These are phyloP conservation scores for Wilhelminamyces savonicus DNA, from an alignment of 805 yeast species.

Conservation along the genomic window DNA sequence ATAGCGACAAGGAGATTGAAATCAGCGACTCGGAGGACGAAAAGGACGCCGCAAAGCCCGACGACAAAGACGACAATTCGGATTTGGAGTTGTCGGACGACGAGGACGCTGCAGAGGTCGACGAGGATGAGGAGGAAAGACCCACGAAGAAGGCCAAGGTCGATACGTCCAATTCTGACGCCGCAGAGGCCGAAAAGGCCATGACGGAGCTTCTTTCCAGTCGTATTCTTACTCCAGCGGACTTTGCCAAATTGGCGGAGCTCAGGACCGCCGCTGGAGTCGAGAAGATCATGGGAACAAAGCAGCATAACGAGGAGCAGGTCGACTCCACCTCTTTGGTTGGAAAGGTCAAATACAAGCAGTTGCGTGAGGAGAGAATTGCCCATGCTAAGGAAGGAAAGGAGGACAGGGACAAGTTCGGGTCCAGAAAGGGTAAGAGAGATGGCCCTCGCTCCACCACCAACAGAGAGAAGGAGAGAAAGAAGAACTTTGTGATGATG, in stretches of 20 bases:
- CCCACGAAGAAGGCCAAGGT: slow-evolving; percentile 20
- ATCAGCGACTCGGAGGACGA: slow-evolving; percentile 48
- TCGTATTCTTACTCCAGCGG: slow-evolving; percentile 92
- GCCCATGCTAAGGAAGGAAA: slow-evolving; percentile 86
- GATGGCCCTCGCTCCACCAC: slow-evolving; percentile 82
- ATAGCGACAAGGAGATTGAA: slow-evolving; percentile 71
- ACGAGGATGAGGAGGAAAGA: slow-evolving; percentile 27
- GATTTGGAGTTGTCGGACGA: slow-evolving; percentile 23
- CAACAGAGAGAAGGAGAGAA: slow-evolving; percentile 90
- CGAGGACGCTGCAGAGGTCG: slow-evolving; percentile 16
- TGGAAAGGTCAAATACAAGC: slow-evolving; percentile 79
- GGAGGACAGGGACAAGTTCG: slow-evolving; percentile 87
- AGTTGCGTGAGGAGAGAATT: slow-evolving; percentile 82
- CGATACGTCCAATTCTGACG: slow-evolving; percentile 1
- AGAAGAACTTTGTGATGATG: slow-evolving; percentile 99
- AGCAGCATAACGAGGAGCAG: slow-evolving; percentile 63
- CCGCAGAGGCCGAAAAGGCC: slow-evolving; percentile 18
- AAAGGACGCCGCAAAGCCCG: slow-evolving; percentile 3
- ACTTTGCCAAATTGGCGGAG: slow-evolving; percentile 92
- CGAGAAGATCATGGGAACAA: slow-evolving; percentile 64
- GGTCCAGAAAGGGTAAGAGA: slow-evolving; percentile 78
- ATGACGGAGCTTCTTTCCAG: slow-evolving; percentile 57
- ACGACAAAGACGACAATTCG: slow-evolving; percentile 7
- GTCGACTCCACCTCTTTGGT: slow-evolving; percentile 75
- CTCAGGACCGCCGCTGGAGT: slow-evolving; percentile 80